These are phyloP conservation scores for Ogataea henricii DNA, from an alignment of 805 yeast species.

Conservation along the genomic window DNA sequence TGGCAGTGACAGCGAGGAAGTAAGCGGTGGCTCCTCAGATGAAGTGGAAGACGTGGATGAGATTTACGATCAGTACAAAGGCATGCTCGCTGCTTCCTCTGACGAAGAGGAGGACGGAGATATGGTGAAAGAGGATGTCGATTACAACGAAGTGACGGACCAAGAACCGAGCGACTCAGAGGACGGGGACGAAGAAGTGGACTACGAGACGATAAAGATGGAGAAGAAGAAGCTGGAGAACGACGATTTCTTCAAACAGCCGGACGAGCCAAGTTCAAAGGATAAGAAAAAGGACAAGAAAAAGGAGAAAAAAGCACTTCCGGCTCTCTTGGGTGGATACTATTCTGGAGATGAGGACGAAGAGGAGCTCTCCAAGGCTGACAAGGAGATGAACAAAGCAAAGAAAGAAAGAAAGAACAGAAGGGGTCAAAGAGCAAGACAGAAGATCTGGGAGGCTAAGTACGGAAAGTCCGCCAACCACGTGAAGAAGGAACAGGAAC, in stretches of 20 bases:
- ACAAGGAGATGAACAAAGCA: constrained; percentile 50
- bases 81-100: constrained; percentile 43
- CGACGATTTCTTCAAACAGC: constrained; percentile 45
- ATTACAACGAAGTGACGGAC: constrained; percentile 66
- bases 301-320: constrained; percentile 48
- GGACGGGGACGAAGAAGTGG: constrained; percentile 14
- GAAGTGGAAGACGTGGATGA: constrained; percentile 12
- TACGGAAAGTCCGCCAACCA: constrained; percentile 86
- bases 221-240: constrained; percentile 37
- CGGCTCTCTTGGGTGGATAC: constrained; percentile 78
- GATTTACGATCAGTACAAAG: constrained; percentile 29
- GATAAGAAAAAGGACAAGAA: constrained; percentile 17
- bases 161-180: constrained; percentile 51
- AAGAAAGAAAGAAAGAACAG: constrained; percentile 74
- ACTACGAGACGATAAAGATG: constrained; percentile 55
- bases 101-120: constrained; percentile 44
- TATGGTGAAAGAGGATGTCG: constrained; percentile 31
- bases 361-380: constrained; percentile 41
- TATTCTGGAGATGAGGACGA: constrained; percentile 80
- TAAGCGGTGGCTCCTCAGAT: constrained; percentile 3
- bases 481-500: constrained; percentile 63
- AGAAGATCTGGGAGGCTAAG: constrained; percentile 93
- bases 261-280: constrained; percentile 14
- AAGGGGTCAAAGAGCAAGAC: constrained; percentile 96
- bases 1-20: constrained; percentile 26